A percentile compares a stretch with the other conserved stretches of the same genome.
phyloP scores from a whole-genome alignment of 208 protist species.

The Phytomonas serpens region DNA sequence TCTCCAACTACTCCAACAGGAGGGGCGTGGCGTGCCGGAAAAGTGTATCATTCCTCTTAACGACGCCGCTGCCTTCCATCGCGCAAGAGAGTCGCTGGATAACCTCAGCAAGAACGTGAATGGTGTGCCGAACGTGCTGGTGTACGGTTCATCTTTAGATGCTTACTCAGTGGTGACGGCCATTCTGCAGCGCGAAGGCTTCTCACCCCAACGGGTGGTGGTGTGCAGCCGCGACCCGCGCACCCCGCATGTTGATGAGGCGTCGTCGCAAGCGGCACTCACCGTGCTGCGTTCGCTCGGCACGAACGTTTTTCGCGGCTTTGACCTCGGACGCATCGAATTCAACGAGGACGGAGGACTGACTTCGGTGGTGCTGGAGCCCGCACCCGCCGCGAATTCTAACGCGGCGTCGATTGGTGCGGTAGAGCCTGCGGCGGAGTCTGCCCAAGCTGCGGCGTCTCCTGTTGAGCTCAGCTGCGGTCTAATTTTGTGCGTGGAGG shows the following conservation, averaged over 20 bases:
- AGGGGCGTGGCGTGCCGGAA: constrained; percentile 28
- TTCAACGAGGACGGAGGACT: constrained; percentile 81
- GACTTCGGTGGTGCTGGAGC: constrained; percentile 55
- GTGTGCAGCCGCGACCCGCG: constrained; percentile 47
- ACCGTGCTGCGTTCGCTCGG: constrained; percentile 65
- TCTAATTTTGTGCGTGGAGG: constrained; percentile 77
- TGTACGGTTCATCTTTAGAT: constrained; percentile 85
- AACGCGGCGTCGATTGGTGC: neutral
- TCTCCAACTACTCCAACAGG: constrained; percentile 49
- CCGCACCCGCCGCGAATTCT: constrained; percentile 16
- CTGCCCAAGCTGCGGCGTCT: constrained; percentile 25
- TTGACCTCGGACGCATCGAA: constrained; percentile 68
- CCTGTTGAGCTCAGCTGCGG: constrained; percentile 78
- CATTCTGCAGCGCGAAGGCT: constrained; percentile 48
- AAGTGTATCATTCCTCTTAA: constrained; percentile 55
- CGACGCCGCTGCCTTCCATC: constrained; percentile 40
- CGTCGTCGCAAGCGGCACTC: constrained; percentile 38
- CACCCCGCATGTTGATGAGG: constrained; percentile 25
- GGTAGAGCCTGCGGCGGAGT: neutral
- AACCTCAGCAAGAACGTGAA: constrained; percentile 54
- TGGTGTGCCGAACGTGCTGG: constrained; percentile 66
- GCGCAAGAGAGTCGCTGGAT: constrained; percentile 42
- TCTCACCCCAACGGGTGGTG: constrained; percentile 73
- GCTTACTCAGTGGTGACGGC: constrained; percentile 54
- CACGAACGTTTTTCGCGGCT: constrained; percentile 71